These are phyloP conservation scores for Chaetothyriales sp. DNA, from an alignment of 2,329 filamentous ascomycete genomes.

Conservation along the genomic window DNA sequence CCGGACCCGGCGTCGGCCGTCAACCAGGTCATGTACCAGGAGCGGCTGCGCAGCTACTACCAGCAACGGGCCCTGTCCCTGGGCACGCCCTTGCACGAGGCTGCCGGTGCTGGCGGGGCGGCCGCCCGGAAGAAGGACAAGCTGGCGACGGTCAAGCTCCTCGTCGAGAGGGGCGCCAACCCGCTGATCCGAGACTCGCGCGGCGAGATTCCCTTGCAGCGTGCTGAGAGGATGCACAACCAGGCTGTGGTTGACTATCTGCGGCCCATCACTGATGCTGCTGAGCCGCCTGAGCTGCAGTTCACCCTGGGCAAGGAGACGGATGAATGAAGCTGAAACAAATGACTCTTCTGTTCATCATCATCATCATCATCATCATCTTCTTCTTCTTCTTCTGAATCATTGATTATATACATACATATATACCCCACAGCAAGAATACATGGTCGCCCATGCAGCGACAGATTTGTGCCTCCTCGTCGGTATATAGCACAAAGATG, in stretches of 20 bases:
- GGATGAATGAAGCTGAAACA: too few relatives aligned
- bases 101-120: conserved; percentile 9
- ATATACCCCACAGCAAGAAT: too few relatives aligned
- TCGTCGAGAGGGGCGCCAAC: not conserved
- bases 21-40: not conserved
- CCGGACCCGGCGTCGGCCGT: too few relatives aligned
- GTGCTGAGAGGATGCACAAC: not conserved
- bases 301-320: too few relatives aligned
- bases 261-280: not conserved
- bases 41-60: not conserved
- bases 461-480: too few relatives aligned
- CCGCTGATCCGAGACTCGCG: not conserved
- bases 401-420: too few relatives aligned
- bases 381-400: too few relatives aligned
- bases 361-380: too few relatives aligned
- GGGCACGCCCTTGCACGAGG: conserved; percentile 17
- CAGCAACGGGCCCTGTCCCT: conserved; percentile 1
- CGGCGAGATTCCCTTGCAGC: not conserved
- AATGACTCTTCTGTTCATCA: too few relatives aligned
- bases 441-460: too few relatives aligned
- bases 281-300: not conserved
- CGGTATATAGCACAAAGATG: too few relatives aligned
- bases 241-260: not conserved
- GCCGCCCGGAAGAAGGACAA: conserved; percentile 1
- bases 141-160: conserved; percentile 9